A percentile compares a stretch with the other conserved stretches of the same genome.
Conservation (phyloP, 2,329 filamentous ascomycete genomes). For the Arthroderma sp. region DNA sequence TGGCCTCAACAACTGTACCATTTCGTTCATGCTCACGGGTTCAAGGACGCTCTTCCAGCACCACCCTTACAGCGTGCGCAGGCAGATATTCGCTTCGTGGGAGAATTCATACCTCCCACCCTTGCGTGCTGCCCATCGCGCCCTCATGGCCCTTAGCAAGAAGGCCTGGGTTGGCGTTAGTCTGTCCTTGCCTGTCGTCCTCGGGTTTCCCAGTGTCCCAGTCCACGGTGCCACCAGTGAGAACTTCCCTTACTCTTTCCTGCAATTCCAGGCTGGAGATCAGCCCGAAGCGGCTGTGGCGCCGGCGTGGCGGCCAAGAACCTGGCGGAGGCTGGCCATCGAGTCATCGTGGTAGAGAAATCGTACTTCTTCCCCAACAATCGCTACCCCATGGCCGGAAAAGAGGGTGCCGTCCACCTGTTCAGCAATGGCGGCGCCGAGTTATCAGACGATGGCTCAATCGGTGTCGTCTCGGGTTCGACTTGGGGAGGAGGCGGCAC, state of each 20-base stretch:
- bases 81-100: slow-evolving; percentile 44
- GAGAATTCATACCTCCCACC: slow-evolving; percentile 40
- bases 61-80: slow-evolving; percentile 43
- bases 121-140: slow-evolving; percentile 40
- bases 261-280: slow-evolving; percentile 44
- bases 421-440: slow-evolving; percentile 56
- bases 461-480: slow-evolving; percentile 54
- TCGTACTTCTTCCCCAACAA: slow-evolving; percentile 61
- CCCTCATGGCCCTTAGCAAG: slow-evolving; percentile 39
- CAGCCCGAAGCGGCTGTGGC: slow-evolving; percentile 62
- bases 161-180: slow-evolving; percentile 43
- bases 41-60: slow-evolving; percentile 43
- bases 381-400: slow-evolving; percentile 61
- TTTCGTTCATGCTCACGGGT: slow-evolving; percentile 47
- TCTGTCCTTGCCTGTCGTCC: slow-evolving; percentile 37
- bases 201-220: slow-evolving; percentile 45
- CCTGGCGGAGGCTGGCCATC: slow-evolving; percentile 61
- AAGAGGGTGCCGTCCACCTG: slow-evolving; percentile 49
- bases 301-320: slow-evolving; percentile 72
- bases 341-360: slow-evolving; percentile 73
- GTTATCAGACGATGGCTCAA: slow-evolving; percentile 44
- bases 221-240: slow-evolving; percentile 41
- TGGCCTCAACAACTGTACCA: slow-evolving; percentile 43
- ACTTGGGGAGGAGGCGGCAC: slow-evolving; percentile 79
- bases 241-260: slow-evolving; percentile 44